Evolutionary conservation across 2,329 filamentous ascomycete genomes (phyloP).

Genomic region (Colletotrichum sp.): DNA sequence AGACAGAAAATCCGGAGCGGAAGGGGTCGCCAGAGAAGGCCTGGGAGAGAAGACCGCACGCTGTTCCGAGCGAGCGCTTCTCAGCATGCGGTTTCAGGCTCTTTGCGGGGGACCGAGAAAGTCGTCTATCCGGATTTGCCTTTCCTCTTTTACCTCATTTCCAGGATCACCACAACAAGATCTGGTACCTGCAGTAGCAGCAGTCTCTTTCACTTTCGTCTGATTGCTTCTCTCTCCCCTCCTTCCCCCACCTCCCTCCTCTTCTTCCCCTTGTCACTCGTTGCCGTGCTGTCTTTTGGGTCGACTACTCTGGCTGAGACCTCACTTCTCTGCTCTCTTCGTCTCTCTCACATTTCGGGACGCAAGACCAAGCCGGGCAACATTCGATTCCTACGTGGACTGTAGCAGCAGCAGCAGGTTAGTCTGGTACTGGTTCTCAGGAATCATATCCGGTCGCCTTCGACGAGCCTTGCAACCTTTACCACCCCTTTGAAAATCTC

Average conservation of each 20-base stretch:
- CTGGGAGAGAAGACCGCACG: not conserved
- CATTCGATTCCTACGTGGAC: conserved; percentile 1
- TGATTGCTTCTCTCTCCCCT: not conserved
- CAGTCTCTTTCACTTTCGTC: conserved; percentile 1
- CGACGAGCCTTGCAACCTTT: not conserved
- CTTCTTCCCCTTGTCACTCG: not conserved
- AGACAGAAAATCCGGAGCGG: conserved; percentile 1
- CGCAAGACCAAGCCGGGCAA: not conserved
- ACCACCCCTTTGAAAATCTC: not conserved
- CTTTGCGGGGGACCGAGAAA: not conserved
- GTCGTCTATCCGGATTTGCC: not conserved
- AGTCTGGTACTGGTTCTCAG: conserved; percentile 3
- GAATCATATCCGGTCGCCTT: not conserved
- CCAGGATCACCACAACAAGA: conserved; percentile 2
- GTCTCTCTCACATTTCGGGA: not conserved
- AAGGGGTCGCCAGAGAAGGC: not conserved
- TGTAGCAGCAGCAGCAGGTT: not conserved
- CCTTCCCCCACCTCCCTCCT: not conserved
- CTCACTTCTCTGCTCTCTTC: not conserved
- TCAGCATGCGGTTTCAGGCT: conserved; percentile 19
- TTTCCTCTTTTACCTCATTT: not conserved
- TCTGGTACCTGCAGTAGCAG: not conserved
- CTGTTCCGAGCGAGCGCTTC: conserved; percentile 9
- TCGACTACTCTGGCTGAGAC: conserved; percentile 16
- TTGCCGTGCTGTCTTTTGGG: not conserved